Conservation (phyloP, 1,284 basidiomycete genomes). For the Puccinia horiana region DNA sequence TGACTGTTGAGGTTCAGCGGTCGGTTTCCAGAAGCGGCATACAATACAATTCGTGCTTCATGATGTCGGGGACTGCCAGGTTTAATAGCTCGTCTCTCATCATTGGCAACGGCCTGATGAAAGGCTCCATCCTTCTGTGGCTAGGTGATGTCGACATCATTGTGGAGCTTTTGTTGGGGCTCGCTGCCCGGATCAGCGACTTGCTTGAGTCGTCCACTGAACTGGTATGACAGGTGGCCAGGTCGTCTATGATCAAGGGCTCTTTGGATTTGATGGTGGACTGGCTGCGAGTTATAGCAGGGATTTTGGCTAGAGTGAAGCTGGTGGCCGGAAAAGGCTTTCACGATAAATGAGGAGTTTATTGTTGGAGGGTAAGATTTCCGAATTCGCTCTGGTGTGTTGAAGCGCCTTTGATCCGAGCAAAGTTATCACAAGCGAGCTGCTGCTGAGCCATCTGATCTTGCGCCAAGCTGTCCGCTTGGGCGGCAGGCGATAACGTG, state of each 20-base stretch:
- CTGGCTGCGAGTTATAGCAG: no score
- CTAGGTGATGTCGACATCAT: neutral
- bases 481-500: constrained; percentile 30
- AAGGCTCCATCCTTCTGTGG: constrained; percentile 5
- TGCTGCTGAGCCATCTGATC: constrained; percentile 61
- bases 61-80: neutral
- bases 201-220: no score
- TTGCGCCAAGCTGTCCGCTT: constrained; percentile 54
- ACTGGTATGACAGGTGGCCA: no score
- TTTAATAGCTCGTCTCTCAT: neutral
- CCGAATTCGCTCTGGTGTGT: no score
- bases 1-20: neutral
- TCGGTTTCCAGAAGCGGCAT: neutral
- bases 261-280: no score
- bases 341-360: no score
- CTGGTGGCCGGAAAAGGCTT: no score
- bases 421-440: constrained; percentile 68
- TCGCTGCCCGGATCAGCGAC: neutral
- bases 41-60: neutral
- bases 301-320: no score
- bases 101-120: neutral
- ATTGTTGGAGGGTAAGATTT: no score
- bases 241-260: no score
- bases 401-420: constrained; percentile 78
- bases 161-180: neutral